Conservation (phyloP, 2,329 filamentous ascomycete genomes). For the Aspergillus calidoustus region DNA sequence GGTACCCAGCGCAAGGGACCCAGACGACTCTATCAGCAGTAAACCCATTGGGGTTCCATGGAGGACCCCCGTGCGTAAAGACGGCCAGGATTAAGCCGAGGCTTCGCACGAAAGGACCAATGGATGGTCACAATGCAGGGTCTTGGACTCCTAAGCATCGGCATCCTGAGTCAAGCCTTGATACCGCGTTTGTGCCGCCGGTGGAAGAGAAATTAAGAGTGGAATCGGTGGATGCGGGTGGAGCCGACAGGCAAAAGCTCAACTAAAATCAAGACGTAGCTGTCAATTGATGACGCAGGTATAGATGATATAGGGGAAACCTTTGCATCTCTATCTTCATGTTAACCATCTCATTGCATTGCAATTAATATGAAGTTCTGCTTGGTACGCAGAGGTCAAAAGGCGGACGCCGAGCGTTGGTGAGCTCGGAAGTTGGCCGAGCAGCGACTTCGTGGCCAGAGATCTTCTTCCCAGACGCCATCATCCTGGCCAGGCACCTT, state of each 20-base stretch:
- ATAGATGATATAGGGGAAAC: background rate
- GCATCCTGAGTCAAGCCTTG: background rate
- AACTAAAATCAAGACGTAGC: background rate
- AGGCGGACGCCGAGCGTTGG: background rate
- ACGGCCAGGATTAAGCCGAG: background rate
- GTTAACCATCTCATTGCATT: background rate
- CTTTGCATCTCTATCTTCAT: background rate
- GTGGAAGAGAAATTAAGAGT: background rate
- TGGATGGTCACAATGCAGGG: background rate
- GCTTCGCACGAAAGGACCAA: background rate
- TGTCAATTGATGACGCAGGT: background rate
- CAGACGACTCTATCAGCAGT: background rate
- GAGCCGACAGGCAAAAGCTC: background rate
- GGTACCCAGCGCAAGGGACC: background rate
- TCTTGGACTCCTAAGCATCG: background rate
- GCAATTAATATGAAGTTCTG: background rate
- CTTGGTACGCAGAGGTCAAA: background rate
- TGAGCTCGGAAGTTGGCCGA: slow-evolving; percentile 8
- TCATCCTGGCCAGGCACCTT: background rate
- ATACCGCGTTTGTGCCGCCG: background rate
- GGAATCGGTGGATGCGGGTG: slow-evolving; percentile 2
- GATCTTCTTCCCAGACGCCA: slow-evolving; percentile 1
- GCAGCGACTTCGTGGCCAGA: background rate
- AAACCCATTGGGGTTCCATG: background rate
- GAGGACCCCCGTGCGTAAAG: background rate